Base-by-base conservation (phyloP, 192 early-diverging fungal species). In the Linnemannia zychae region DNA sequence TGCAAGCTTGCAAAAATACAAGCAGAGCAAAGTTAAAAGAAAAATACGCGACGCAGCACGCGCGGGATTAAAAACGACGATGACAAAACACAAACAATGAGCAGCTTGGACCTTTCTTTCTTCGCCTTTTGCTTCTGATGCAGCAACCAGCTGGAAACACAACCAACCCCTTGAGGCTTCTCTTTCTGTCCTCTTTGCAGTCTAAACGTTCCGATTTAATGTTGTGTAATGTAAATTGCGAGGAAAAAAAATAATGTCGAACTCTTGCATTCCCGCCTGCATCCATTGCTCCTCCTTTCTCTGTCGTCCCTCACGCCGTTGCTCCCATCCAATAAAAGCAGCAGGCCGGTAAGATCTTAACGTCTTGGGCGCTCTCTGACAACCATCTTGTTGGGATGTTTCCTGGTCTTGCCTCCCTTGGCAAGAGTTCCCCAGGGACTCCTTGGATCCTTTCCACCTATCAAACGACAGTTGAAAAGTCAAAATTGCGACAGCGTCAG, bases 351-450 rank as follows among this genome's bases (percentile, higher is more conserved):
- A 38, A 12, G 7, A 34, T n/a, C 82, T 76, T 89, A 92, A 75
- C 92, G 87, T 88, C 92, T 90, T 77, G 88, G 88, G 71, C 93
- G 88, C 52, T 88, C 88, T 79, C 92, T 93, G 69, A 96, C 92
- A 46, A 96, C 93, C 90, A 93, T 90, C 60, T 88, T 90, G 87
- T 93, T 96, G 68, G 88, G 84, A 40, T 88, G 82, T 81, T 87
- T 91, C 73, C 95, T 89, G 37, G 97, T 97, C 91, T 96, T 96
- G 84, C 94, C 95, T 82, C 96, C 98, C 93, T 98, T 98, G 78
- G 98, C 94, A 75, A 94, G 92, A 88, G 93, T 94, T 87, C 97
- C 97, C 96, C 97, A 98, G 36, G 96, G 95, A 75, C 94, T 95
- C 77, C 95, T 89, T 60, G 97, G 95, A 75, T 95, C 92, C 88